Base-by-base conservation (phyloP, 306 rosid species). In the Vigna radiata region DNA sequence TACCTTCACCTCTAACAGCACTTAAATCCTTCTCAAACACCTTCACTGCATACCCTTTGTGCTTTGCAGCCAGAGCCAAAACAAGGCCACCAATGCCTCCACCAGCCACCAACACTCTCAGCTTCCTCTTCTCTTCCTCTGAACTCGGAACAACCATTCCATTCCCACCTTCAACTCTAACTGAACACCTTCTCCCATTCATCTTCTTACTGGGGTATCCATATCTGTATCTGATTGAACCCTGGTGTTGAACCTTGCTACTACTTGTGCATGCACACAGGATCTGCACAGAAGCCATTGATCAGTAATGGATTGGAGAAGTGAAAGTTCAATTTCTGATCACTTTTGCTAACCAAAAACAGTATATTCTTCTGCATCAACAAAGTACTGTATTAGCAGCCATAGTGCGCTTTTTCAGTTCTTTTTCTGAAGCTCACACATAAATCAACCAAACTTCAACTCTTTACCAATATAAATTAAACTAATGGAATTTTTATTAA, bases 51-150 rank as follows among this genome's bases (percentile, higher is more conserved):
- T 82, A 63, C 19, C 88, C 84, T 62, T 56, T 84, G 0, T 76
- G 31, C 77, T 84, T 84, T 17, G 87, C 87, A 16, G 87, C 85
- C 14, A 84, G 73, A 59, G 80, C 85, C 64, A 84, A 60, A 16
- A 84, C 85, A 77, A 84, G 87, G 2, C 87, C 87, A 13, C 85
- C 87, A 77, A 77, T 84, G 0, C 87, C 85, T 3, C 87, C 85
- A 59, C 85, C 87, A 76, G 85, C 87, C 62, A 84, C 74, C 2
- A 84, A 55, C 23, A 84, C 37, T 56, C 74, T 72, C 65, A 84
- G 41, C 54, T 72, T 85, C 77, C 36, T 55, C 1, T 13, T 52
- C 63, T 66, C 79, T 37, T 69, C 23, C 33, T 82, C 85, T 3
- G 31, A 48, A 49, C 48, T 76, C 19, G 65, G 29, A 74, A 61